Evolutionary conservation across 2,329 filamentous ascomycete species (phyloP).

Genomic region (Calonectria pseudoreteaudii): DNA sequence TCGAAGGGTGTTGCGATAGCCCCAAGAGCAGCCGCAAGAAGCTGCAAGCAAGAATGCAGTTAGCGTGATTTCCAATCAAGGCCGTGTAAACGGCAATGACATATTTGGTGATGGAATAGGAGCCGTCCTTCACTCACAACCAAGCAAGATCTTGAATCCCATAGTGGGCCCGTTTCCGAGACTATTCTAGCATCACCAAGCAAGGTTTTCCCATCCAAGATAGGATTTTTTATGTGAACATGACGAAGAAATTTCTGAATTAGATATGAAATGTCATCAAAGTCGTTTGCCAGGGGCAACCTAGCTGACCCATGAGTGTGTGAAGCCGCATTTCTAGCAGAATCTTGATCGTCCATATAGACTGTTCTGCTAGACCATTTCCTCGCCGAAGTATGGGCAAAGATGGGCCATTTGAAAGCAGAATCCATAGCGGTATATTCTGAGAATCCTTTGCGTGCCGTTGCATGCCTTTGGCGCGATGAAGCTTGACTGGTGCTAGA

Average conservation of each 20-base stretch:
- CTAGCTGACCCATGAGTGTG: background rate
- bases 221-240: conserved; percentile 23
- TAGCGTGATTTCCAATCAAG: background rate
- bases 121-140: background rate
- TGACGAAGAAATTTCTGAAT: conserved; percentile 12
- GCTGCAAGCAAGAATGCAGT: background rate
- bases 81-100: background rate
- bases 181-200: conserved; percentile 6
- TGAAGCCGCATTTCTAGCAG: background rate
- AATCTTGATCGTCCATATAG: conserved; percentile 10
- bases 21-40: conserved; percentile 19
- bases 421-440: conserved; percentile 11
- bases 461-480: background rate
- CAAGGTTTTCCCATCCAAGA: conserved; percentile 14
- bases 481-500: background rate
- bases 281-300: background rate
- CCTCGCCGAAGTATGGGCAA: background rate
- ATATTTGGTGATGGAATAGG: too few relatives aligned
- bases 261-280: conserved; percentile 10
- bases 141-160: conserved; percentile 14
- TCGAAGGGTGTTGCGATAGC: conserved; percentile 13
- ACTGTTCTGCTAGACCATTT: background rate
- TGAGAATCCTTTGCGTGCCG: background rate
- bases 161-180: conserved; percentile 5
- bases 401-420: conserved; percentile 11